Conservation (phyloP, 768 basidiomycete genomes). For the Lactarius pseudohatsudake region DNA sequence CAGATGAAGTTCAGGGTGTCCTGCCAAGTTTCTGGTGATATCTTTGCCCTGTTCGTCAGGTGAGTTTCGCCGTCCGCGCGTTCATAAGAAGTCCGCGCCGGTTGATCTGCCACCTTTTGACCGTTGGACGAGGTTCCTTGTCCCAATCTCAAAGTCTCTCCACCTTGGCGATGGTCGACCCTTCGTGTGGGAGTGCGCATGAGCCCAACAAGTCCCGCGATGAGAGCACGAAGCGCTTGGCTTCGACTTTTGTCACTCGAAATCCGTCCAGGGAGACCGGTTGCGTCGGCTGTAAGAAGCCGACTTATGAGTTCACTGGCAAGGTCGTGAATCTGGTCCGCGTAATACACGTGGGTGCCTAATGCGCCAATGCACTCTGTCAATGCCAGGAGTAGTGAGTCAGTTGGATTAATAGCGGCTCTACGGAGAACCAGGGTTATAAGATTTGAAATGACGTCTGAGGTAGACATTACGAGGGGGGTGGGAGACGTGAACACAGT, state of each 20-base stretch:
- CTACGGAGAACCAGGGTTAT: constrained; percentile 72
- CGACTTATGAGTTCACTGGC: constrained; percentile 79
- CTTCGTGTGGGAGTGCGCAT: constrained; percentile 52
- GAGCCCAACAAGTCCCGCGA: constrained; percentile 69
- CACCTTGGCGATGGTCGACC: constrained; percentile 7
- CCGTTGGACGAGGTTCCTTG: constrained; percentile 23
- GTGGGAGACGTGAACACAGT: constrained; percentile 79
- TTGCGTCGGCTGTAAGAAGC: constrained; percentile 66
- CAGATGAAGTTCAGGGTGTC: constrained; percentile 85
- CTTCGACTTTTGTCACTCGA: constrained; percentile 48
- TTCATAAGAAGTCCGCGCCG: constrained; percentile 19
- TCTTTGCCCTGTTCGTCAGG: constrained; percentile 57
- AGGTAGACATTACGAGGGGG: constrained; percentile 87
- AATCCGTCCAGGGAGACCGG: constrained; percentile 48
- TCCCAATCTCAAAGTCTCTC: constrained; percentile 19
- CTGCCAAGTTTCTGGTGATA: constrained; percentile 87
- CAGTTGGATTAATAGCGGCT: constrained; percentile 57
- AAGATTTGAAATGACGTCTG: constrained; percentile 81
- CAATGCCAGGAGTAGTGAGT: constrained; percentile 62
- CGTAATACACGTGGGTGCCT: constrained; percentile 91
- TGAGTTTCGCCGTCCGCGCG: constrained; percentile 36
- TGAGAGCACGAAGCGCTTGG: constrained; percentile 66
- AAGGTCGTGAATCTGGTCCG: constrained; percentile 93
- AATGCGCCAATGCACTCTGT: constrained; percentile 81
- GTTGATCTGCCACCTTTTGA: constrained; percentile 10